Evolutionary conservation across 352 stramenopile genomes (phyloP).

Genomic region (Phytophthora kernoviae): DNA sequence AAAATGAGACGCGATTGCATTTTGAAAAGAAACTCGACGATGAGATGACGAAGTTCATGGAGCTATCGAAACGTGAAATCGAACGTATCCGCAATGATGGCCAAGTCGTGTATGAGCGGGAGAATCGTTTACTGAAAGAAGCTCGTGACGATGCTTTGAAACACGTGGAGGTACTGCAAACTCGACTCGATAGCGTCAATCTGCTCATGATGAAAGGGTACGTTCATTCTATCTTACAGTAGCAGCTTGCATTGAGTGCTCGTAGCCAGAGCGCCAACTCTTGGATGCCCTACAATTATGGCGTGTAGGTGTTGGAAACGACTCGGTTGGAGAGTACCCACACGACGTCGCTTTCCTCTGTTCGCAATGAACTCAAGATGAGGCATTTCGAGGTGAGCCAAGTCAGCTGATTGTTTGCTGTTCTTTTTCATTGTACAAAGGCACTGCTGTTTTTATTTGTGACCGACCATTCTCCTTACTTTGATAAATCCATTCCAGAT

Average conservation of each 20-base stretch:
- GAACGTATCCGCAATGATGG: conserved; percentile 67
- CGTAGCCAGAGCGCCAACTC: neutral
- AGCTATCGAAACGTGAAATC: conserved; percentile 70
- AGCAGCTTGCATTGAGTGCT: too few species aligned
- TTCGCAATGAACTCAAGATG: conserved; percentile 80
- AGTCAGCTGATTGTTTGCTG: neutral
- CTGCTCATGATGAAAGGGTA: conserved; percentile 60
- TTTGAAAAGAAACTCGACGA: conserved; percentile 75
- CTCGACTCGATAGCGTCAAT: conserved; percentile 52
- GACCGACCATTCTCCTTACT: neutral
- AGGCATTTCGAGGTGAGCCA: conserved; percentile 70
- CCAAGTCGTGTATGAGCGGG: conserved; percentile 72
- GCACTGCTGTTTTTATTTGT: neutral
- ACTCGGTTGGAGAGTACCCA: conserved; percentile 62
- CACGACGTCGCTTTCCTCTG: conserved; percentile 46
- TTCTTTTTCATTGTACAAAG: neutral
- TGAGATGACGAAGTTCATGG: conserved; percentile 74
- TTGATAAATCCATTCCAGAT: conserved; percentile 31
- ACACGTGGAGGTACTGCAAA: conserved; percentile 61
- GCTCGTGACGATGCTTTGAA: conserved; percentile 64
- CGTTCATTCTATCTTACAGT: neutral
- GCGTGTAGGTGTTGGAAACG: conserved; percentile 47
- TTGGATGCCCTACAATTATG: neutral
- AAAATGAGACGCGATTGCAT: conserved; percentile 62
- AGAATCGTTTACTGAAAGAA: conserved; percentile 75